Percentiles rank a stretch among this genome's conserved stretches.
These are phyloP conservation scores for Arthrinium phaeospermum DNA, from an alignment of 2,329 filamentous ascomycete genomes.

Conservation along the genomic window DNA sequence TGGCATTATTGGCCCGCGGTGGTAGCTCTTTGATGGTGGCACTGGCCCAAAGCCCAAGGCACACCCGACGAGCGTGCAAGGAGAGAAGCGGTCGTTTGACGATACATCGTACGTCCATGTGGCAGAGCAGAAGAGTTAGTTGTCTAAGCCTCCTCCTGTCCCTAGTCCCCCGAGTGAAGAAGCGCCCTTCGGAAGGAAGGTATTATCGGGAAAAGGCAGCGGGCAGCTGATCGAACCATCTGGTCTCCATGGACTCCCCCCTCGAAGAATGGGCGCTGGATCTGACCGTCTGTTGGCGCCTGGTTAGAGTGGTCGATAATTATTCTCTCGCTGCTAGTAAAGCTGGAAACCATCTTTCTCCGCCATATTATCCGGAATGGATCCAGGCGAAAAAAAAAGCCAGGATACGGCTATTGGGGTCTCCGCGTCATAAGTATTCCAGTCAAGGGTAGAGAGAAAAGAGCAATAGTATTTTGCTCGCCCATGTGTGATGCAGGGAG, in stretches of 20 bases:
- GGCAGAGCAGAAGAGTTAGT: background rate
- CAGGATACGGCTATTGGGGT: background rate
- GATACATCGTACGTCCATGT: background rate
- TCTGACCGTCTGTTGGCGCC: background rate
- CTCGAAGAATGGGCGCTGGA: background rate
- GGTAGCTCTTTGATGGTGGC: background rate
- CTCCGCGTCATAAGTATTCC: background rate
- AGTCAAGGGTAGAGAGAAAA: background rate
- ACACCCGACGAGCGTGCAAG: background rate
- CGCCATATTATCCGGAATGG: background rate
- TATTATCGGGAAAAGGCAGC: background rate
- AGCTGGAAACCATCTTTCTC: background rate
- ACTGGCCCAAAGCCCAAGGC: background rate
- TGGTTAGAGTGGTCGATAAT: background rate
- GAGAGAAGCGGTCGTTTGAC: background rate
- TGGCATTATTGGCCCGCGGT: background rate
- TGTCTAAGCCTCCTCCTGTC: background rate
- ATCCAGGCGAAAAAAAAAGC: background rate
- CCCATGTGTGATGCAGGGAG: background rate
- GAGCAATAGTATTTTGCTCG: background rate
- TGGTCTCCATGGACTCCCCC: background rate
- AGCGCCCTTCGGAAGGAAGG: background rate
- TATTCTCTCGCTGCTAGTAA: background rate
- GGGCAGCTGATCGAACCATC: background rate
- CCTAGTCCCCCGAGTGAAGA: background rate